These are phyloP conservation scores for Phytopythium delawarense DNA, from an alignment of 352 stramenopile species.

Conservation along the genomic window DNA sequence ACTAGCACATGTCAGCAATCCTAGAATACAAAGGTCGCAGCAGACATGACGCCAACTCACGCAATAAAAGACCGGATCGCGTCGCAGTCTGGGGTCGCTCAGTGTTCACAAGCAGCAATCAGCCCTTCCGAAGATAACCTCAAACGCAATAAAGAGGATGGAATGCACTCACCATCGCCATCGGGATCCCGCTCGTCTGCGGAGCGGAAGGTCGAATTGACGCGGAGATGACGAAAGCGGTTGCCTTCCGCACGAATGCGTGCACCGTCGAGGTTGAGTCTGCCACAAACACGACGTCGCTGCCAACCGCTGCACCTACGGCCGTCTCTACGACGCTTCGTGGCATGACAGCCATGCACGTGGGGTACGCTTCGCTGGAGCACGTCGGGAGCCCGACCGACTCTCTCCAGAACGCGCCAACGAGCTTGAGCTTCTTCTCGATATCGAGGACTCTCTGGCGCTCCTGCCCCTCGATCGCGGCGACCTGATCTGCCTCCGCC, in stretches of 20 bases:
- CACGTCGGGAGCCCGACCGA: conserved; percentile 25
- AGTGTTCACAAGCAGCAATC: neutral
- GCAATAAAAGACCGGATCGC: conserved; percentile 14
- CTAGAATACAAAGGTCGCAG: neutral
- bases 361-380: conserved; percentile 1
- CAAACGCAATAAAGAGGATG: neutral
- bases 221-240: conserved; percentile 18
- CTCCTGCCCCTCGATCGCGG: conserved; percentile 37
- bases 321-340: conserved; percentile 5
- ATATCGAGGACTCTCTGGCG: conserved; percentile 21
- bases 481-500: conserved; percentile 36
- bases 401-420: conserved; percentile 44
- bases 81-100: conserved; percentile 2
- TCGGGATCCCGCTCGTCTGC: neutral
- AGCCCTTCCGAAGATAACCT: neutral
- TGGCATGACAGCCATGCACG: conserved; percentile 14
- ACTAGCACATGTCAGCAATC: conserved; percentile 15
- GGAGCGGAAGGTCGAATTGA: neutral
- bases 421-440: conserved; percentile 38
- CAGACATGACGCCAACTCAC: conserved; percentile 1
- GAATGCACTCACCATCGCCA: conserved; percentile 1
- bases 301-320: conserved; percentile 12
- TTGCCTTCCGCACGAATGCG: conserved; percentile 23
- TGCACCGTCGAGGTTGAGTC: conserved; percentile 24
- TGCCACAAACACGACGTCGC: conserved; percentile 35